A percentile compares a stretch with the other conserved stretches of the same genome.
phyloP scores from a whole-genome alignment of 495 filamentous ascomycete species.

The Chaetomium tenue region DNA sequence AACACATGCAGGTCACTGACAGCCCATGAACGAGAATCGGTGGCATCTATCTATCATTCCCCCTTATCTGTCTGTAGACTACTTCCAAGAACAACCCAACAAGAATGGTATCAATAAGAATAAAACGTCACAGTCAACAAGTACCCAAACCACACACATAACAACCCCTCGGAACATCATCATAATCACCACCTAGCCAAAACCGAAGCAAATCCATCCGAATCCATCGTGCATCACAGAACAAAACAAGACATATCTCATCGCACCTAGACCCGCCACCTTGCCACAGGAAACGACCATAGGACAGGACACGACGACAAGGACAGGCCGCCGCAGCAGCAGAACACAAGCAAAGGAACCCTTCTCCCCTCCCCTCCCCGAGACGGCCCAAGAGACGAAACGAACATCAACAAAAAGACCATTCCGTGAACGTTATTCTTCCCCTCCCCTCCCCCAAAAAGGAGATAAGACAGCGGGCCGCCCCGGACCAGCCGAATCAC shows the following conservation, averaged over 20 bases:
- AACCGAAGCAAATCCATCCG: neutral
- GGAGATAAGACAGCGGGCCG: neutral
- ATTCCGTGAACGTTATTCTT: neutral
- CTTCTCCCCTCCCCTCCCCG: neutral
- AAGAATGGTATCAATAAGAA: neutral
- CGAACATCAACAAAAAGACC: no score
- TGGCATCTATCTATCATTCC: no score
- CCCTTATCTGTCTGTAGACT: no score
- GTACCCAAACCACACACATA: neutral
- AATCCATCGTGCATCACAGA: neutral
- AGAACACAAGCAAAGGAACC: neutral
- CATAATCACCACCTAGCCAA: neutral
- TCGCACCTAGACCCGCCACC: neutral
- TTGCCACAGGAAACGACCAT: neutral
- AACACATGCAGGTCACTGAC: no score
- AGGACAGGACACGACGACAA: neutral
- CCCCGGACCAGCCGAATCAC: slow-evolving; percentile 17
- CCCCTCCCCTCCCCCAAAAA: neutral
- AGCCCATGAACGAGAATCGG: no score
- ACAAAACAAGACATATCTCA: neutral
- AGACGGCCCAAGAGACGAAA: neutral
- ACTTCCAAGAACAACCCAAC: neutral
- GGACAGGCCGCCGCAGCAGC: no score
- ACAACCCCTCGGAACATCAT: neutral
- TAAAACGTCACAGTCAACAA: neutral